Evolutionary conservation across 148 eudicot genomes (phyloP), one percentile per base, ranked within the genome.

Genomic region (Vaccinium corymbosum): DNA sequence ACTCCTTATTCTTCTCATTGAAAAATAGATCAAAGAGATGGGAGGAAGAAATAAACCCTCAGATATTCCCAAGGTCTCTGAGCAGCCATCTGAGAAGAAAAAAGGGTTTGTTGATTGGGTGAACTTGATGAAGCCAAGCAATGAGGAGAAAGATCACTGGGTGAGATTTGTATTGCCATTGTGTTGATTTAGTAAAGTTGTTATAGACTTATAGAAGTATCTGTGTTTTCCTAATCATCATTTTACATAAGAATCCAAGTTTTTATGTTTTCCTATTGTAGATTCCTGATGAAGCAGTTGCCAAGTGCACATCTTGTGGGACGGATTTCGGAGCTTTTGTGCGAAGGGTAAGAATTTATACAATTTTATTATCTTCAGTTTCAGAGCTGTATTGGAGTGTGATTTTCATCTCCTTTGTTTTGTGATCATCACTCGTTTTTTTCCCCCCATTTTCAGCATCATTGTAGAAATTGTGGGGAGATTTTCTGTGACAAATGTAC

Each of bases 401-500:
- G 14, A 25, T 35, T 51, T 80, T 32, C 29, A 27, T 68, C 27
- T 27, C 17, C 42, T 27, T 50, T 70, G 55, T 78, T 17, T 14
- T 11, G 29, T 68, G 32, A 14, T 80, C 48, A 22, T 55, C 22
- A 49, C 85, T 82, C 4, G 6, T 16, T 71, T 46, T 62, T 61
- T 59, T 71, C 15, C 80, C 80, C 55, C 57, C 74, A 1, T 83
- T 84, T 76, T 68, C 93, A 97, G 99, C 99, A 97, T 89, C 99
- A 97, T 88, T 97, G 99, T 88, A 91, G 98, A 85, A 97, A 93
- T 81, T 97, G 98, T 86, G 99, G 98, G 84, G 99, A 94, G 79
- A 93, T 97, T 42, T 97, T 93, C 85, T 94, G 99, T 79, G 98
- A 94, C 88, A 94, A 93, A 86, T 97, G 99, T 76, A 97, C 99